Percentiles rank a stretch among this genome's conserved stretches.
These are phyloP conservation scores for Paraglomus occultum DNA, from an alignment of 192 early-diverging fungal genomes.

Conservation along the genomic window DNA sequence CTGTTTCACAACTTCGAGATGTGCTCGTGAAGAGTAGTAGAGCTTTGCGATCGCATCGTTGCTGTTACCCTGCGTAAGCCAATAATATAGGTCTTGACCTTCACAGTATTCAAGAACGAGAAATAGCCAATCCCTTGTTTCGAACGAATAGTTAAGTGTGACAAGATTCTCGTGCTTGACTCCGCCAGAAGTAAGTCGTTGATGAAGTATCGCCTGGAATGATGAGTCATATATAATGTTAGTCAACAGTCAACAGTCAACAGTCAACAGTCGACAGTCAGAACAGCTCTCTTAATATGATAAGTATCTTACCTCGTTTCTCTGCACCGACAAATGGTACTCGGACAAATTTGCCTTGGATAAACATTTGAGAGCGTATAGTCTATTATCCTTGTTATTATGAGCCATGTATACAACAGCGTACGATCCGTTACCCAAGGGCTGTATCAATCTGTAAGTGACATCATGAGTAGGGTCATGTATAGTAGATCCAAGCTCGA, in stretches of 20 bases:
- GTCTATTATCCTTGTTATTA: slow-evolving; percentile 49
- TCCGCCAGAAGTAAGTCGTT: slow-evolving; percentile 53
- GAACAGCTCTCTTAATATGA: background rate
- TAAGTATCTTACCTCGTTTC: slow-evolving; percentile 53
- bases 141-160: slow-evolving; percentile 64
- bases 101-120: slow-evolving; percentile 64
- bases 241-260: slow-evolving; percentile 11
- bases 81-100: slow-evolving; percentile 52
- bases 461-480: slow-evolving; percentile 3
- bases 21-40: slow-evolving; percentile 62
- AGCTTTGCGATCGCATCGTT: slow-evolving; percentile 37
- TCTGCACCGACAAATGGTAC: slow-evolving; percentile 65
- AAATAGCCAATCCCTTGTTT: slow-evolving; percentile 67
- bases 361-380: slow-evolving; percentile 74
- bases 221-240: slow-evolving; percentile 14
- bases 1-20: slow-evolving; percentile 58
- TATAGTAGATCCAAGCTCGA: slow-evolving; percentile 19
- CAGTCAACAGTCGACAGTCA: slow-evolving; percentile 15
- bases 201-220: background rate
- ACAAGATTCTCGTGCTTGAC: slow-evolving; percentile 64
- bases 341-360: slow-evolving; percentile 60
- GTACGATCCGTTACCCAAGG: slow-evolving; percentile 72
- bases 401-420: slow-evolving; percentile 74
- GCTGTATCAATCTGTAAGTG: slow-evolving; percentile 32
- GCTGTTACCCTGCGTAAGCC: slow-evolving; percentile 45